Percentiles rank a stretch among this genome's conserved stretches.
Evolutionary conservation across 495 filamentous ascomycete genomes (phyloP).

Genomic region (Sordaria brevicollis): DNA sequence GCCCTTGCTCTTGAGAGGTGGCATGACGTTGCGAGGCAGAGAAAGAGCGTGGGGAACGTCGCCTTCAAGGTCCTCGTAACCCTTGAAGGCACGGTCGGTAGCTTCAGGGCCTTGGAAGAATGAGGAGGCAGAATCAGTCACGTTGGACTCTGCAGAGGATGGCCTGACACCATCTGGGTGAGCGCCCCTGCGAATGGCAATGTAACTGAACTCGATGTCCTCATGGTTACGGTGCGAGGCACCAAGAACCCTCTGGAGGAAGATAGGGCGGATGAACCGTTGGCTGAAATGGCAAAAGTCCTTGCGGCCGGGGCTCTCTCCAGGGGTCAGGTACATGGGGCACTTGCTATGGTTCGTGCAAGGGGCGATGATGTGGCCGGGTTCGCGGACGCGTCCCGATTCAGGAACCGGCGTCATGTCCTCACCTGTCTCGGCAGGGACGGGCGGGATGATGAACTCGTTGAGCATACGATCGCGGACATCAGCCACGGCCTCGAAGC

Average conservation of each 20-base stretch:
- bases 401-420: conserved; percentile 18
- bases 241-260: conserved; percentile 69
- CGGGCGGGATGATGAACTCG: conserved; percentile 61
- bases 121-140: background rate
- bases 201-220: conserved; percentile 79
- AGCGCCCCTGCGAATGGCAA: conserved; percentile 74
- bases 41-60: conserved; percentile 46
- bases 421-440: conserved; percentile 25
- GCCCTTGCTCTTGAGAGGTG: conserved; percentile 74
- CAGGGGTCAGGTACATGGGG: conserved; percentile 72
- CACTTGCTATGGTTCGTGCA: conserved; percentile 87
- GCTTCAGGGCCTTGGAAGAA: conserved; percentile 17
- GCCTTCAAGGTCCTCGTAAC: conserved; percentile 24
- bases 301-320: conserved; percentile 57
- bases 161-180: conserved; percentile 33
- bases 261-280: conserved; percentile 73
- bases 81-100: conserved; percentile 26
- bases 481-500: conserved; percentile 84
- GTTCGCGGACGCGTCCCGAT: conserved; percentile 35
- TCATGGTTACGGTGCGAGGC: conserved; percentile 69
- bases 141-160: conserved; percentile 7
- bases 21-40: conserved; percentile 67
- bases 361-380: conserved; percentile 88
- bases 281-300: conserved; percentile 91
- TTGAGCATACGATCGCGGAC: conserved; percentile 70